Evolutionary conservation across 2,329 filamentous ascomycete species (phyloP).

Genomic region (Remersonia thermophila): DNA sequence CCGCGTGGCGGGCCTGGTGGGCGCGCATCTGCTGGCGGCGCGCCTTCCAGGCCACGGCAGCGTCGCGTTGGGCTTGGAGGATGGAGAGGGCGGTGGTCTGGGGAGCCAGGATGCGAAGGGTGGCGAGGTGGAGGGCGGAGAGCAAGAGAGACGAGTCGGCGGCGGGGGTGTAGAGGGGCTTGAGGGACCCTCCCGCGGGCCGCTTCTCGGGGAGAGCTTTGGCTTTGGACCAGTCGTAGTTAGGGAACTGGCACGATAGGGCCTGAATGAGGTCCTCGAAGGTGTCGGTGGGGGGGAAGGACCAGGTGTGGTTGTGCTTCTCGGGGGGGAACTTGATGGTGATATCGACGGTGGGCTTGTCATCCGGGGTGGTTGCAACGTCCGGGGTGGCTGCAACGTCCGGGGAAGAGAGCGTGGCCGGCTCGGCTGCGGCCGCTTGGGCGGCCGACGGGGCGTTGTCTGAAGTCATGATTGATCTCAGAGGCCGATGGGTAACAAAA

Average conservation of each 20-base stretch:
- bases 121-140: conserved; percentile 14
- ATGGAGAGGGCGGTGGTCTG: conserved; percentile 15
- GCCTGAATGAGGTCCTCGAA: conserved; percentile 9
- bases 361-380: conserved; percentile 2
- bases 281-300: conserved; percentile 8
- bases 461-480: conserved; percentile 1
- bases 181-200: conserved; percentile 3
- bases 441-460: background rate
- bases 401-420: background rate
- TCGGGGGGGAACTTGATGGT: conserved; percentile 15
- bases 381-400: too few relatives aligned
- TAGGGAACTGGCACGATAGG: conserved; percentile 10
- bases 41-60: conserved; percentile 8
- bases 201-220: conserved; percentile 18
- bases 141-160: conserved; percentile 17
- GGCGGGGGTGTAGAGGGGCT: conserved; percentile 18
- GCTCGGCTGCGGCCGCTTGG: too few relatives aligned
- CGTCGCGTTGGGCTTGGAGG: conserved; percentile 12
- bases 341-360: conserved; percentile 8
- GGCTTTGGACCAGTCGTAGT: conserved; percentile 15
- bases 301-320: conserved; percentile 11
- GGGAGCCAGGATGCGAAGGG: conserved; percentile 22
- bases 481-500: conserved; percentile 1
- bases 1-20: conserved; percentile 19
- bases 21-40: conserved; percentile 7